Base-by-base conservation (phyloP, 345 rosid genomes). In the Lenwebbia sp. region DNA sequence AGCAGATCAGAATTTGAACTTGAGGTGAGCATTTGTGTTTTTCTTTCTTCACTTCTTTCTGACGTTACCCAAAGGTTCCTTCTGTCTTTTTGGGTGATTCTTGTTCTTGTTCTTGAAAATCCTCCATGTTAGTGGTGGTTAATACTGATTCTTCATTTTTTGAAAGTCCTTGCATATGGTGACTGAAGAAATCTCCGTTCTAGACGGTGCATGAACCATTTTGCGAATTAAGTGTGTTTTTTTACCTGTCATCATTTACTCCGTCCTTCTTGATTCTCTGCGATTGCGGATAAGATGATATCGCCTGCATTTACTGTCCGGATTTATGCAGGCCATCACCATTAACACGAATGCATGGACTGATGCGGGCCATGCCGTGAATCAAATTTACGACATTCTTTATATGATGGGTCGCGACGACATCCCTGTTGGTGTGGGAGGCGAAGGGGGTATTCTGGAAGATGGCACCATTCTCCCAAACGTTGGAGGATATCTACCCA, bases 381-480 rank as follows among this genome's bases (percentile, higher is more conserved):
- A 95, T 87, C 98, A 96, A 17, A 83, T 95, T 5, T 95, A 96
- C 83, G 99, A 96, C 91, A 33, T 96, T n/a, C 93, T 96, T 84
- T 94, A 94, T 92, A 96, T 96, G 99, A 96, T 96, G 98, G 94
- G 75, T 49, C 97, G 98, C 1, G 96, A 97, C 21, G 96, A 95
- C 84, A 88, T 96, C 23, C 57, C 95, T 2, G 95, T 97, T 28
- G 99, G 98, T 50, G 94, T 95, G 5, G 99, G 99, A 57, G 99
- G 98, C 4, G 98, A 97, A 54, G 99, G 98, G 84, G 97, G 95
- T 26, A 91, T 97, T n/a, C 89, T 88, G 10, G 91, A 88, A 40
- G 90, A 95, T 76, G 96, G 99, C 19, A 92, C 95, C 86, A 89
- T 95, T 50, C 92, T 90, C 33, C 89, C 96, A 3, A 75, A 94